Conservation (phyloP, 345 rosid genomes). For the Noccaea caerulescens region DNA sequence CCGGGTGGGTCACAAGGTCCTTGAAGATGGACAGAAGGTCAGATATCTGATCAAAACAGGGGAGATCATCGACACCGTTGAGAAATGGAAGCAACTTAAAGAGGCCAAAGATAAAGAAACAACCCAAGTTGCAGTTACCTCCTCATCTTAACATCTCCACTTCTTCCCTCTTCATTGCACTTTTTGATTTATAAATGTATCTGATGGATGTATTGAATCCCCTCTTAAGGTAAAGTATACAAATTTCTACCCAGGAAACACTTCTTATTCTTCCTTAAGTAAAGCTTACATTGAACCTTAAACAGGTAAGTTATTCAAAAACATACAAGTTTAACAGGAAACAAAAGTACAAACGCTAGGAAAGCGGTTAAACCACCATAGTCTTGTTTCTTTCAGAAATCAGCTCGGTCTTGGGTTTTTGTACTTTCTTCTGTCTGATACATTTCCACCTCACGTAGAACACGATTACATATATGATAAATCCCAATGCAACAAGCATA, state of each 20-base stretch:
- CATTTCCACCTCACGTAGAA: too few species aligned
- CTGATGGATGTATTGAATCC: not conserved
- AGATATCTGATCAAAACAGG: too few species aligned
- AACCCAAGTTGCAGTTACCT: conserved; percentile 55
- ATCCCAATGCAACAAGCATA: too few species aligned
- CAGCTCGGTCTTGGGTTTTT: too few species aligned
- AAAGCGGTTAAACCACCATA: too few species aligned
- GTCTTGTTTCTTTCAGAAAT: too few species aligned
- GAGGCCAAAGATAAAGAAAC: conserved; percentile 57
- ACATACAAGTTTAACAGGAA: not conserved
- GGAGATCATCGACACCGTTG: too few species aligned
- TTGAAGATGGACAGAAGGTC: too few species aligned
- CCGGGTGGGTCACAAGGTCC: too few species aligned
- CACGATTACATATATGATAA: too few species aligned
- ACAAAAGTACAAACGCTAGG: not conserved
- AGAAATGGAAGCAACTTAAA: conserved; percentile 50
- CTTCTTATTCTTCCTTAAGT: not conserved
- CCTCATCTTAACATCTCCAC: conserved; percentile 32
- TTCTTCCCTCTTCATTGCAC: conserved; percentile 1
- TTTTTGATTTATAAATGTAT: too few species aligned
- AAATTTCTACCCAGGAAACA: not conserved
- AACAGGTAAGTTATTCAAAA: conserved; percentile 2
- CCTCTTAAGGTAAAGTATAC: conserved; percentile 1
- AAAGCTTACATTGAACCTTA: not conserved
- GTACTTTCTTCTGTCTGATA: too few species aligned